phyloP scores from a whole-genome alignment of 306 rosid genomes.

The Cucurbita maxima region DNA sequence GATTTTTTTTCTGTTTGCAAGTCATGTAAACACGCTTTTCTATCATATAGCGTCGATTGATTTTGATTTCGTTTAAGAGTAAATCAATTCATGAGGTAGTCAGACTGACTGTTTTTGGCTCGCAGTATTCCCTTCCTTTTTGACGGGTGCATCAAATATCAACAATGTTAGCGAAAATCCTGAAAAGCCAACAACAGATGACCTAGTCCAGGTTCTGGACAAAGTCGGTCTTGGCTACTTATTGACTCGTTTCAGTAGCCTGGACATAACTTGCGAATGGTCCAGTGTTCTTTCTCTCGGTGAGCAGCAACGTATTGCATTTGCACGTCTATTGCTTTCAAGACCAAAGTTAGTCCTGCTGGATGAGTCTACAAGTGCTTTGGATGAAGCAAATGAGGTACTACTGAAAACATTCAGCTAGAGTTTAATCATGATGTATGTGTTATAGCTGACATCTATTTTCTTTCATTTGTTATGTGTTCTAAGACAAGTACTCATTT shows the following conservation, averaged over 20 bases:
- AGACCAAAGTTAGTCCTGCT: conserved; percentile 63
- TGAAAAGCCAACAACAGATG: conserved; percentile 53
- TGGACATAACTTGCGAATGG: conserved; percentile 81
- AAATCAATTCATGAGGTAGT: not conserved
- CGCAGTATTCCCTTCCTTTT: conserved; percentile 67
- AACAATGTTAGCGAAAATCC: conserved; percentile 21
- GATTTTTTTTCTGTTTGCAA: not conserved
- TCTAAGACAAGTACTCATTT: not conserved
- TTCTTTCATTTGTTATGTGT: not conserved
- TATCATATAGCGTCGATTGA: not conserved
- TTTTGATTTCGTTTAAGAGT: not conserved
- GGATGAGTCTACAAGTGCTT: conserved; percentile 93
- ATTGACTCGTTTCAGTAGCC: conserved; percentile 51
- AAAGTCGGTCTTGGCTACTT: conserved; percentile 71
- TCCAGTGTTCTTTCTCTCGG: conserved; percentile 94
- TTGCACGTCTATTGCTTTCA: conserved; percentile 80
- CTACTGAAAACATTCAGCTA: not conserved
- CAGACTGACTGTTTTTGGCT: conserved; percentile 3
- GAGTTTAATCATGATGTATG: not conserved
- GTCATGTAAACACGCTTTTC: not conserved
- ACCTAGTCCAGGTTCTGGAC: conserved; percentile 54
- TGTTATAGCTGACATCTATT: not conserved
- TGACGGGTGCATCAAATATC: conserved; percentile 26
- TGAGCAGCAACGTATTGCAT: conserved; percentile 96
- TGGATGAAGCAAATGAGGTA: conserved; percentile 95